Evolutionary conservation across 78 protist genomes (phyloP).

Genomic region (slime mould (Dictyostelium discoideum)): dicty_2.7 NC_007091.3:679501-680000

Average conservation of each 20-base stretch:
- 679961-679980: background rate
- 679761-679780: constrained; percentile 23
- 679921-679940: background rate
- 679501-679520: too few species aligned
- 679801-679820: constrained; percentile 10
- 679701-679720: background rate
- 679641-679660: background rate
- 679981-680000: too few species aligned
- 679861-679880: constrained; percentile 72
- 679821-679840: constrained; percentile 47
- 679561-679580: background rate
- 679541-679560: background rate
- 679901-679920: background rate
- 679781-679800: constrained; percentile 6
- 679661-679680: background rate
- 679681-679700: background rate
- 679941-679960: background rate
- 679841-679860: constrained; percentile 47
- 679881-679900: constrained; percentile 50
- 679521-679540: background rate
- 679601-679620: too few species aligned
- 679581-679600: background rate
- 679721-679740: background rate
- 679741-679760: background rate
- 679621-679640: too few species aligned